Evolutionary conservation across 2,329 filamentous ascomycete species (phyloP), one percentile per base, ranked within the genome.

Genomic region (Raffaelea ambrosiae): DNA sequence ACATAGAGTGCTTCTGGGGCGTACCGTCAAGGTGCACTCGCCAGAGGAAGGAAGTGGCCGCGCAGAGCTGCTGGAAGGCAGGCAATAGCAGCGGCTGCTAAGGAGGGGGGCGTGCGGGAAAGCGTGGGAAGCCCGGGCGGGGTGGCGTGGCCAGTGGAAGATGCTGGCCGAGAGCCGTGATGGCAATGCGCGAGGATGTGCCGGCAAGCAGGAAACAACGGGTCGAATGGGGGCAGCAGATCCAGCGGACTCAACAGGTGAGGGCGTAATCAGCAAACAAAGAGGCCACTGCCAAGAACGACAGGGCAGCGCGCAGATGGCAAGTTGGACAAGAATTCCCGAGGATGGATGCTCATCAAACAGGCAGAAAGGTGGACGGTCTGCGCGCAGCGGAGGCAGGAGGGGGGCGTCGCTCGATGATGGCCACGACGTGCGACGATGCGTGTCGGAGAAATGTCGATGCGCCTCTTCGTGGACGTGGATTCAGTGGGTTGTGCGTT

Each of bases 151-250:
- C 26, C 7, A 5, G 33, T 26, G 16, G 44, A 35, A 23, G 44
- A 26, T 44, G 44, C 40, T 44, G 41, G 44, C 41, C 26, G 44
- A 44, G 44, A 44, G 44, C 44, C 48, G 38, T 16, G 42, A 21
- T 18, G 40, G 23, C 33, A 46, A 51, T 43, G 43, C 40, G 45
- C 18, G 46, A 46, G 39, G 51, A 44, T 51, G 50, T 47, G 43
- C 50, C 47, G 51, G 46, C 51, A 51, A 40, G 47, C 45, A 51
- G 55, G 60, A 60, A 63, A 61, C 58, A 62, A 63, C 59, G 60
- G 61, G 57, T 57, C 59, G 59, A 63, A 60, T 58, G 55, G 55
- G 70, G 67, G 66, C 68, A 64, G 65, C n/a, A n/a, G n/a, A n/a
- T n/a, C n/a, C n/a, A n/a, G 56, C 62, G 59, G 63, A 23, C 63